Conservation (phyloP, 352 stramenopile species). For the Globisporangium abappressorium region DNA sequence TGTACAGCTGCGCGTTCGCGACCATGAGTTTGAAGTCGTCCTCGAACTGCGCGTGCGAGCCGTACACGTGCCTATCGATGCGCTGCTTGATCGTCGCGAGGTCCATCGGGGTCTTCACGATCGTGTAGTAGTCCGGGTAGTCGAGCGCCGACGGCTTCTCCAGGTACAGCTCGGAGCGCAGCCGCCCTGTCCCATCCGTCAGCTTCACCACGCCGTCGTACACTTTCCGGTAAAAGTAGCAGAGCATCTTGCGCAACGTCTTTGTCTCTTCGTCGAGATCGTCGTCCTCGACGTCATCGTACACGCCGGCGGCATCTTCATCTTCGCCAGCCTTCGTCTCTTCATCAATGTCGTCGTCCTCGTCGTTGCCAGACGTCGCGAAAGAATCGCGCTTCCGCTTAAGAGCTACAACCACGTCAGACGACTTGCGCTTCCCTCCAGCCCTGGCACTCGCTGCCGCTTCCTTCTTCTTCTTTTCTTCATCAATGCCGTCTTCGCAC, state of each 20-base stretch:
- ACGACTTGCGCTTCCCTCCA: constrained; percentile 17
- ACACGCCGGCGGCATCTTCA: constrained; percentile 11
- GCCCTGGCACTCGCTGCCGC: background rate
- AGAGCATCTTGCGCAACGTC: constrained; percentile 60
- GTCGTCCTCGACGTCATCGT: constrained; percentile 38
- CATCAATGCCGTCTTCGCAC: constrained; percentile 80
- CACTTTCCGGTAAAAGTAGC: constrained; percentile 84
- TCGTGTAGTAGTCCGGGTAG: constrained; percentile 90
- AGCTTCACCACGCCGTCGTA: constrained; percentile 83
- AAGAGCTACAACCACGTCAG: constrained; percentile 20
- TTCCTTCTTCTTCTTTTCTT: constrained; percentile 26
- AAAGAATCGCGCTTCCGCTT: constrained; percentile 34
- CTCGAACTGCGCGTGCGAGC: constrained; percentile 63
- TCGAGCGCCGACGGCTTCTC: constrained; percentile 76
- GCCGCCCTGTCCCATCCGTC: constrained; percentile 58
- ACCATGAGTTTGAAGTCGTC: constrained; percentile 85
- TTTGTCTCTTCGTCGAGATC: constrained; percentile 36
- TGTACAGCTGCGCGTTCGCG: constrained; percentile 86
- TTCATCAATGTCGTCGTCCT: constrained; percentile 17
- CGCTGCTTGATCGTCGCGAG: constrained; percentile 84
- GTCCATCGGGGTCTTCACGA: constrained; percentile 87
- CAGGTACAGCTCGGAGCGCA: constrained; percentile 72
- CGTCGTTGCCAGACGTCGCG: constrained; percentile 2
- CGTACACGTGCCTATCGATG: constrained; percentile 67
- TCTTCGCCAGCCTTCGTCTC: constrained; percentile 8